Base-by-base conservation (phyloP, 2,329 filamentous ascomycete genomes). In the Colletotrichum tofieldiae region DNA sequence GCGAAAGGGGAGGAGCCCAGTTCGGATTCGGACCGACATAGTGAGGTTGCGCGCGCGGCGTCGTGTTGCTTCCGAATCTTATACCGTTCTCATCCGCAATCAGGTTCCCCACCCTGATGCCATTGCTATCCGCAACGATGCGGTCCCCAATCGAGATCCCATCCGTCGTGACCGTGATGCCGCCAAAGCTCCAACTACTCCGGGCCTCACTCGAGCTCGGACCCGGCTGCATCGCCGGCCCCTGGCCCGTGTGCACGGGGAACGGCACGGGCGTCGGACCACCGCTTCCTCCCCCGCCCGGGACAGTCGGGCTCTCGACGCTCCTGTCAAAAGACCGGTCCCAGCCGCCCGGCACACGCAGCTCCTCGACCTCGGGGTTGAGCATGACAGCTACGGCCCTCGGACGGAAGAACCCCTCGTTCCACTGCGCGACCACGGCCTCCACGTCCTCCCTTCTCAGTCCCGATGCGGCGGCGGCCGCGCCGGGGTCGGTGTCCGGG, bases 321-420 rank as follows among this genome's bases (percentile, higher is more conserved):
- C 35, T 65, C 26, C 71, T 73, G 45, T 83, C 77, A 43, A 80
- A 79, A 12, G 77, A 71, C 58, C 74, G 65, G 61, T 81, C 78
- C 81, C 81, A 81, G 1, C 77, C 77, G 2, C 81, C 81, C 0
- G 82, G 81, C 67, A 82, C 76, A 23, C 47, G 71, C 32, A 56
- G 18, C 23, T 74, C 76, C 12, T 75, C 75, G 14, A 67, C 35
- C 26, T 74, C 65, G 1, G 74, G 75, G 26, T 78, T 72, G 5
- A 86, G 75, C 1, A 76, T 78, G 51, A 91, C 82, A 2, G 75
- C 78, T 12, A 90, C 79, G 18, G 85, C 85, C 14, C 89, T 81
- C 2, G 86, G 87, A 1, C 75, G 79, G 70, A 91, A 91, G 78
- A 91, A 90, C 5, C 85, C 84, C 3, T 84, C 82, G 74, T 91